Conservation (phyloP, 306 rosid species). For the Abrus pulchellus region DNA sequence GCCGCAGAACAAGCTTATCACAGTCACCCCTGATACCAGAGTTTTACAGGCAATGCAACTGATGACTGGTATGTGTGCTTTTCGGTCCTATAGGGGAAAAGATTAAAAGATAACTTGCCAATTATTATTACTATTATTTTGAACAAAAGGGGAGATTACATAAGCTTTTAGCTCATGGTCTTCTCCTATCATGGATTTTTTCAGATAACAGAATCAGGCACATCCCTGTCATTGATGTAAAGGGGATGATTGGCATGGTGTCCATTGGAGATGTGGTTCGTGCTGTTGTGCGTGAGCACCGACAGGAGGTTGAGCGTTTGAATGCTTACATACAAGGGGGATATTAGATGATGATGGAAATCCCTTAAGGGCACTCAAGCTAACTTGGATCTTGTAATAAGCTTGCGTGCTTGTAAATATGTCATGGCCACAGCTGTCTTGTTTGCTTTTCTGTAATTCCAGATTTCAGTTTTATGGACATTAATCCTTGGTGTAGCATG, state of each 20-base stretch:
- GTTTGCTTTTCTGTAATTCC: conserved; percentile 46
- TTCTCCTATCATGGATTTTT: neutral
- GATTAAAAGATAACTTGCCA: conserved; percentile 1
- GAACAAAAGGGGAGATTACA: neutral
- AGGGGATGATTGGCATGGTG: conserved; percentile 95
- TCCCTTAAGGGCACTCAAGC: conserved; percentile 39
- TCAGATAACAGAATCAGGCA: conserved; percentile 96
- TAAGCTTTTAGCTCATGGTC: conserved; percentile 36
- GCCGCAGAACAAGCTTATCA: conserved; percentile 92
- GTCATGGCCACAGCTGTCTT: conserved; percentile 49
- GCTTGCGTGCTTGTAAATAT: conserved; percentile 66
- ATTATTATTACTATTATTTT: neutral
- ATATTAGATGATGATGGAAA: conserved; percentile 72
- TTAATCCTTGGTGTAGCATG: conserved; percentile 39
- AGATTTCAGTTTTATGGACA: conserved; percentile 29
- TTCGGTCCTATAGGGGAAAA: neutral
- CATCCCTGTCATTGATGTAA: conserved; percentile 84
- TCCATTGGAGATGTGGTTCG: conserved; percentile 99
- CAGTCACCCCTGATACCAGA: conserved; percentile 87
- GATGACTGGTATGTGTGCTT: conserved; percentile 82
- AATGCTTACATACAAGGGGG: conserved; percentile 98
- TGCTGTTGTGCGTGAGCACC: conserved; percentile 95
- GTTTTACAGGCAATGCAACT: conserved; percentile 95
- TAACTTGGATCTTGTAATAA: conserved; percentile 62
- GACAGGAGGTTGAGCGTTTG: conserved; percentile 94